These are phyloP conservation scores for Triticum urartu DNA, from an alignment of 176 grass and related monocot species.

Conservation along the genomic window DNA sequence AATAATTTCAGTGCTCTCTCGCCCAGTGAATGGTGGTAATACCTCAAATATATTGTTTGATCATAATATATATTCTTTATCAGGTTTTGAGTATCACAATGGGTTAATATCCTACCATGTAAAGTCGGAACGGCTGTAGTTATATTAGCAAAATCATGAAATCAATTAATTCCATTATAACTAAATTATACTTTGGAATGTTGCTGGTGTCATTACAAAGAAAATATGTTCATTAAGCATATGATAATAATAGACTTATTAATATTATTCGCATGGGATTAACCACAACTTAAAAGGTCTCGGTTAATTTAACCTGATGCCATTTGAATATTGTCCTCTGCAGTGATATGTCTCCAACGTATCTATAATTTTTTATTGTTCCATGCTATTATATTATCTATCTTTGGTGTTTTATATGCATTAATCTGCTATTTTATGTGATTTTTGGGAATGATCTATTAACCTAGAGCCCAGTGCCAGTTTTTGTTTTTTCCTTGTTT, in stretches of 20 bases:
- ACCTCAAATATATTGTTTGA: conserved; percentile 13
- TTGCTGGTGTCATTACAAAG: background rate
- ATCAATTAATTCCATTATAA: background rate
- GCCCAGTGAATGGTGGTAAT: background rate
- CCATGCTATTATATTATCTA: too few relatives aligned
- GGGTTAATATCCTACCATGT: background rate
- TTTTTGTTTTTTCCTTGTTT: too few relatives aligned
- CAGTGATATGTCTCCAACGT: background rate
- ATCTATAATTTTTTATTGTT: too few relatives aligned
- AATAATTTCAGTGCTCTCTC: background rate
- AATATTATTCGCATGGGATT: background rate
- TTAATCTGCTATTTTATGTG: too few relatives aligned
- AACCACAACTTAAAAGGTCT: background rate
- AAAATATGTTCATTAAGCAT: background rate
- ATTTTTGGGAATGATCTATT: too few relatives aligned
- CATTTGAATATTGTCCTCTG: conserved; percentile 75
- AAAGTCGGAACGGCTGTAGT: background rate
- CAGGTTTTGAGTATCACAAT: too few relatives aligned
- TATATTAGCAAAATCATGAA: background rate
- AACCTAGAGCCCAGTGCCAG: too few relatives aligned
- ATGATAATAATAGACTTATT: background rate
- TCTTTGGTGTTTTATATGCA: too few relatives aligned
- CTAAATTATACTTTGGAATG: background rate
- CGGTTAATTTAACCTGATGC: conserved; percentile 58
- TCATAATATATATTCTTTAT: too few relatives aligned